Evolutionary conservation across 2,329 filamentous ascomycete species (phyloP).

Genomic region (Cordyceps sp.): DNA sequence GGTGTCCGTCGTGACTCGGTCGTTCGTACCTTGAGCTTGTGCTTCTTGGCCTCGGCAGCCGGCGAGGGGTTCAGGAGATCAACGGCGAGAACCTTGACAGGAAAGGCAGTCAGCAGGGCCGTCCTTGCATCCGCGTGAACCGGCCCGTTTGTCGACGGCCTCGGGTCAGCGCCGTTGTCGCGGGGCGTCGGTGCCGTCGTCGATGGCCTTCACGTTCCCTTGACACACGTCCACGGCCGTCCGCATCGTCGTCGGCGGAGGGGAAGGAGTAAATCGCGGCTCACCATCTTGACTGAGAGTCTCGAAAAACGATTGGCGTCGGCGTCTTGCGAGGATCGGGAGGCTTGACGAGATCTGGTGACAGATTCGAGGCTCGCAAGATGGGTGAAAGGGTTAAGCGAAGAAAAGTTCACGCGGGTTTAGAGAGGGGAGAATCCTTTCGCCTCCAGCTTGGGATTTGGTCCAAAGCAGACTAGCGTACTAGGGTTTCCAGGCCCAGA

Average conservation of each 20-base stretch:
- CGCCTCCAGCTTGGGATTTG: slow-evolving; percentile 20
- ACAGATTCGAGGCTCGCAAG: slow-evolving; percentile 37
- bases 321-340: slow-evolving; percentile 28
- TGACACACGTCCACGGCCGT: slow-evolving; percentile 5
- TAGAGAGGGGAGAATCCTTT: slow-evolving; percentile 16
- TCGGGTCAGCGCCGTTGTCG: no score
- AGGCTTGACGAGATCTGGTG: slow-evolving; percentile 36
- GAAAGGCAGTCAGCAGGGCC: not conserved
- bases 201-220: not conserved
- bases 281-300: slow-evolving; percentile 56
- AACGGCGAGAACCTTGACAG: slow-evolving; percentile 90
- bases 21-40: slow-evolving; percentile 93
- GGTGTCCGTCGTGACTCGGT: slow-evolving; percentile 3
- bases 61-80: slow-evolving; percentile 98
- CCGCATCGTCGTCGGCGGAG: slow-evolving; percentile 3
- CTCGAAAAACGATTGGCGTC: slow-evolving; percentile 19
- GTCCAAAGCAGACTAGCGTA: slow-evolving; percentile 17
- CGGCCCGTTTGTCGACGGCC: no score
- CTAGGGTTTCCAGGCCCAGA: slow-evolving; percentile 20
- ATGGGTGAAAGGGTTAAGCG: slow-evolving; percentile 26
- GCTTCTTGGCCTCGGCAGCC: slow-evolving; percentile 97
- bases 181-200: not conserved
- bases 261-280: slow-evolving; percentile 16
- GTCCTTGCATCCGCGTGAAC: no score
- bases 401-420: slow-evolving; percentile 31